phyloP scores from a whole-genome alignment of 768 basidiomycete species.

The Leucogyrophana mollusca region DNA sequence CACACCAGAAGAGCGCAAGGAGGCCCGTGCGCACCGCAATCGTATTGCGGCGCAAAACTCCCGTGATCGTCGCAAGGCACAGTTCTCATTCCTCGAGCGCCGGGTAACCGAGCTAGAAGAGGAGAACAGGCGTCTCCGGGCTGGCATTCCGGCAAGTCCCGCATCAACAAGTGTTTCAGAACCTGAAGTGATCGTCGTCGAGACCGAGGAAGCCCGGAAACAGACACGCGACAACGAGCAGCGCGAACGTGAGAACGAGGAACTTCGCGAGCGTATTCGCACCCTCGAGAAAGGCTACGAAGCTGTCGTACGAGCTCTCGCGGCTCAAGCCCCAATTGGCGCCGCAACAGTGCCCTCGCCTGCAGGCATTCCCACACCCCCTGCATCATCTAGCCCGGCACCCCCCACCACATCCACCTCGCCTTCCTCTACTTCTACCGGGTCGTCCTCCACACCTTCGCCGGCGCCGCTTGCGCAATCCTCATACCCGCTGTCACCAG shows the following conservation, averaged over 20 bases:
- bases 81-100: slow-evolving; percentile 66
- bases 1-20: slow-evolving; percentile 76
- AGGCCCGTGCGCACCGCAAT: slow-evolving; percentile 88
- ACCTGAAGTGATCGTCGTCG: slow-evolving; percentile 21
- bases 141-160: slow-evolving; percentile 37
- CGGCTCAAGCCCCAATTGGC: slow-evolving; percentile 60
- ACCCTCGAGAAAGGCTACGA: slow-evolving; percentile 83
- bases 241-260: slow-evolving; percentile 67
- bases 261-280: slow-evolving; percentile 72
- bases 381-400: slow-evolving; percentile 10
- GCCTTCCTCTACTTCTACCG: slow-evolving; percentile 18
- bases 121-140: slow-evolving; percentile 76
- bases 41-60: slow-evolving; percentile 93
- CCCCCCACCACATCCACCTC: slow-evolving; percentile 24
- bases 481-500: slow-evolving; percentile 39
- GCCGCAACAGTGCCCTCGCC: slow-evolving; percentile 29
- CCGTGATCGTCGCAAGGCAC: slow-evolving; percentile 85
- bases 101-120: slow-evolving; percentile 74
- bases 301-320: slow-evolving; percentile 72
- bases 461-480: slow-evolving; percentile 30
- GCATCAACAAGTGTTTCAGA: slow-evolving; percentile 13
- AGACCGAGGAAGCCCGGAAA: slow-evolving; percentile 27
- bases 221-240: slow-evolving; percentile 36
- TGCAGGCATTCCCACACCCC: slow-evolving; percentile 12
- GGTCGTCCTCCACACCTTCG: slow-evolving; percentile 15